Base-by-base conservation (phyloP, 768 basidiomycete genomes). In the Inosperma sp. region DNA sequence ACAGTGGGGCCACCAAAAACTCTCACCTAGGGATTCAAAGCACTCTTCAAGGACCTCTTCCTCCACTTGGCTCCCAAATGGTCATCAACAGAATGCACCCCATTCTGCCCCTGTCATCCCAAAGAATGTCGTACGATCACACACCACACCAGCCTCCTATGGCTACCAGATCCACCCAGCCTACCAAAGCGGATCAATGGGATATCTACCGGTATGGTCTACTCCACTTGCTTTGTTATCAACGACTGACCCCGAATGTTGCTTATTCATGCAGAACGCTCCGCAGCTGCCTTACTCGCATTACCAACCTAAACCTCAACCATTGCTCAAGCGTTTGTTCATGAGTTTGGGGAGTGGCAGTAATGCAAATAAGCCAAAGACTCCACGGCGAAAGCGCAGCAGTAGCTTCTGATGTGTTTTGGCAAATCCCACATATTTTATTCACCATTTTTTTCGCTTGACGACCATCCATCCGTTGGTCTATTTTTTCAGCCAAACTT, bases 41-140 rank as follows among this genome's bases (percentile, higher is more conserved):
- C 61, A 65, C 29, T 65, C 63, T 25, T 65, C 63, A 9, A 59
- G 54, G 26, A 59, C 63, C 1, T 65, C 63, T 2, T 57, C 59
- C 4, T 60, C 63, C 5, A 56, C 59, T 13, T 57, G 53, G 25
- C 42, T 25, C 17, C 51, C 50, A 12, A 19, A 48, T 41, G 43
- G 45, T 35, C 37, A 43, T 30, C 6, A 31, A n/a, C 49, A 54
- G 13, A 29, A 51, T 21, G 31, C 54, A 16, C 51, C 40, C 9
- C 40, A 56, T 52, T 51, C 54, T 29, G 51, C 50, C 14, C 49
- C 52, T 21, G 27, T 30, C 23, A 35, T 53, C 5, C 52, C 52
- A 5, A 48, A 39, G 14, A n/a, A n/a, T n/a, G 10, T 35, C 30
- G 31, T 42, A 27, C 45, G 52, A 17, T 51, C 50, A 25, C 52